Conservation (phyloP, 2,329 filamentous ascomycete genomes). For the Diplodia scrobiculata region DNA sequence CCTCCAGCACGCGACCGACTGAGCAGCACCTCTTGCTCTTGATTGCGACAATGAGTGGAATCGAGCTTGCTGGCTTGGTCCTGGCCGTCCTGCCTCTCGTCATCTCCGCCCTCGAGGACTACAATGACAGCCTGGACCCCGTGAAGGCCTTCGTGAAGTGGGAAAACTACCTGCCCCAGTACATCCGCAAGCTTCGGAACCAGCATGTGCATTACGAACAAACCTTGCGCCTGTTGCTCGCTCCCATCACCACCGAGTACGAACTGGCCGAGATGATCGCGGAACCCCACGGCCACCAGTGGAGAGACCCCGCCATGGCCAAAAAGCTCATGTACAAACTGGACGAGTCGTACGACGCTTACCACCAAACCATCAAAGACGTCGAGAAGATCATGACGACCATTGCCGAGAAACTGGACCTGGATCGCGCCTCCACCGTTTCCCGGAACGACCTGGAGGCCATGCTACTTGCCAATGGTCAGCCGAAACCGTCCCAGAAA, state of each 20-base stretch:
- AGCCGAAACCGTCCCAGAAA: slow-evolving; percentile 38
- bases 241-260: slow-evolving; percentile 42
- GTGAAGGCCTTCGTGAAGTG: slow-evolving; percentile 45
- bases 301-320: slow-evolving; percentile 40
- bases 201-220: slow-evolving; percentile 45
- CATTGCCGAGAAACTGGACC: slow-evolving; percentile 43
- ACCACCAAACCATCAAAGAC: slow-evolving; percentile 42
- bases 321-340: slow-evolving; percentile 40
- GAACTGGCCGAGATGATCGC: slow-evolving; percentile 43
- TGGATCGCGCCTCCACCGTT: slow-evolving; percentile 41
- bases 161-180: slow-evolving; percentile 41
- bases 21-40: not conserved
- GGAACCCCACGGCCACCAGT: slow-evolving; percentile 39
- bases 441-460: slow-evolving; percentile 43
- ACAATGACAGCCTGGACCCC: slow-evolving; percentile 46
- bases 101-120: slow-evolving; percentile 41
- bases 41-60: slow-evolving; percentile 31
- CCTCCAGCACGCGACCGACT: not conserved
- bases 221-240: slow-evolving; percentile 42
- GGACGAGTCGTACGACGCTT: slow-evolving; percentile 42
- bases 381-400: slow-evolving; percentile 42
- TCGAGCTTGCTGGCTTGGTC: slow-evolving; percentile 36
- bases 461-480: slow-evolving; percentile 39
- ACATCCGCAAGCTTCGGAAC: slow-evolving; percentile 43
- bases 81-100: slow-evolving; percentile 46